Evolutionary conservation across 192 early-diverging fungal genomes (phyloP).

Genomic region (Spizellomyces punctatus): DNA sequence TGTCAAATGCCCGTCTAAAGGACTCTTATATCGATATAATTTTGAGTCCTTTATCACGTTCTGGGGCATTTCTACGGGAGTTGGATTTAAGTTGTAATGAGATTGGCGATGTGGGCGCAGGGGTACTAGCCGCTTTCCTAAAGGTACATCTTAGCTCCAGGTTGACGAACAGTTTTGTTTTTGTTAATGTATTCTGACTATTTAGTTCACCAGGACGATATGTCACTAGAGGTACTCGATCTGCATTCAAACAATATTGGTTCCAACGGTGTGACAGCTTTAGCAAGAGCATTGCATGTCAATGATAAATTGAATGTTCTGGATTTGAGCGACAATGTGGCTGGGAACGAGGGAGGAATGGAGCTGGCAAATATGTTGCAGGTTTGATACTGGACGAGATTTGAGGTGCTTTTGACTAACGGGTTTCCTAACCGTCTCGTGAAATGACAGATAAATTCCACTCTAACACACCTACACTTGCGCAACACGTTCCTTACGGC

Average conservation of each 20-base stretch:
- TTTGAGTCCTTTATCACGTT: constrained; percentile 28
- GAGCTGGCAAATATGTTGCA: constrained; percentile 50
- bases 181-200: neutral
- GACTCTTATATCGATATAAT: constrained; percentile 40
- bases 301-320: constrained; percentile 39
- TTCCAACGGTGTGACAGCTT: constrained; percentile 25
- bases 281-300: constrained; percentile 40
- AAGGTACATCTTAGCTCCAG: constrained; percentile 30
- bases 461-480: constrained; percentile 30
- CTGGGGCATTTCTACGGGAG: constrained; percentile 38
- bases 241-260: constrained; percentile 46
- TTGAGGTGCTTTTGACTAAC: neutral
- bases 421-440: neutral
- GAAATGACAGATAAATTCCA: constrained; percentile 38
- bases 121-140: constrained; percentile 38
- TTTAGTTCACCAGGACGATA: constrained; percentile 34
- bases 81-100: constrained; percentile 52
- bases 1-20: constrained; percentile 30
- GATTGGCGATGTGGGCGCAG: constrained; percentile 49
- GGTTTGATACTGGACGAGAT: constrained; percentile 17
- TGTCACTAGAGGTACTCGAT: constrained; percentile 34
- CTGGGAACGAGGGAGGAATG: constrained; percentile 48
- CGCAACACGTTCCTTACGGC: constrained; percentile 26
- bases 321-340: constrained; percentile 40
- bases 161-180: neutral